Base-by-base conservation (phyloP, 495 filamentous ascomycete species). In the Penicillium crystallinum region DNA sequence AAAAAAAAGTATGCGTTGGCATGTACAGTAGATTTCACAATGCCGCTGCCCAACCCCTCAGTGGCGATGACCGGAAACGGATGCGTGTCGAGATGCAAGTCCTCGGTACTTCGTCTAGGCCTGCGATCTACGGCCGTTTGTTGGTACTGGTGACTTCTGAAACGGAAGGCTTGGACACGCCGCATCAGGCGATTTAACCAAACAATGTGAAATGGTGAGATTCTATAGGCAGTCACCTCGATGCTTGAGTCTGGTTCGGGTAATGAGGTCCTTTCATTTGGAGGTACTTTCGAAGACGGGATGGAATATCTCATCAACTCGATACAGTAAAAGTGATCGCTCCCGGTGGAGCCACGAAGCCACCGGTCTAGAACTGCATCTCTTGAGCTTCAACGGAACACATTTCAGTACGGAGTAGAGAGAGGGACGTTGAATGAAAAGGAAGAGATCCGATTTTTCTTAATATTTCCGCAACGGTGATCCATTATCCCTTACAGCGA, bases 281-380 rank as follows among this genome's bases (percentile, higher is more conserved):
- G 23, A 27, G 23, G 7, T 27, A 27, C 23, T 27, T 27, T 27
- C n/a, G n/a, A n/a, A n/a, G n/a, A n/a, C n/a, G n/a, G n/a, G 23
- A 3, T 27, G 23, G 23, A 27, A 27, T 27, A 27, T 7, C 39
- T 54, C 55, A 63, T 64, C 55, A 64, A 64, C 61, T 55, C 57
- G 61, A 64, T 60, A 54, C 57, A 60, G 23, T 45, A 53, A 63
- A 45, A 50, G 61, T 57, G 60, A 59, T 62, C 62, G 51, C 57
- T 15, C 39, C 37, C 43, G 45, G 60, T 63, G 60, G 60, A 56
- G 42, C 57, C 14, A 15, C 19, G 29, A 46, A 41, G 47, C 30
- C 48, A 46, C 31, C 40, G 46, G 46, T 45, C 59, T 62, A 62
- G 59, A 29, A 61, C 55, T 54, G 30, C 36, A 54, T 43, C 50